Evolutionary conservation across 352 stramenopile genomes (phyloP), one percentile per base, ranked within the genome.

Genomic region (Phytophthora uliginosa): DNA sequence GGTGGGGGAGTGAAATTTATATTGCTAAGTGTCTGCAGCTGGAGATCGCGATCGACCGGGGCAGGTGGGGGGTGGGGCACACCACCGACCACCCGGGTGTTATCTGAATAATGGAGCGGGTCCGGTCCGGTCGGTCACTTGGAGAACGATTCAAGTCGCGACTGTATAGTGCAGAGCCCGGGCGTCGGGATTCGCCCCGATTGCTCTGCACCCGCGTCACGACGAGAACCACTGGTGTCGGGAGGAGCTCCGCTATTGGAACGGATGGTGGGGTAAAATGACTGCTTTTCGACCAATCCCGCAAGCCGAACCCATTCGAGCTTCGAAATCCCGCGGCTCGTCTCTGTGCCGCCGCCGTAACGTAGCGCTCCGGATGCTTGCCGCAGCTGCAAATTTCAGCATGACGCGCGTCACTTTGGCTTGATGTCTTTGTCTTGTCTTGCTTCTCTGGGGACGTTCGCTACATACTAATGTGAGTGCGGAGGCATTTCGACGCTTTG

Each of bases 51-150:
- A 12, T 7, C 47, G 20, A 12, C 48, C 15, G 48, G 9, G 3
- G 48, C n/a, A 26, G 45, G 45, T 17, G 18, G 2, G 45, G 45
- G 45, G 45, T 17, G 18, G 7, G 45, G 45, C 38, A 45, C 38
- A 45, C 36, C 36, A 42, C 36, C 38, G 34, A 40, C 34, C 34
- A 40, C 34, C 34, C 38, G 38, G 20, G 31, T 47, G 34, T 68
- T 74, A 76, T 72, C 56, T 66, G 71, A 75, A 74, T 56, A 62
- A 73, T 74, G 53, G 54, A 60, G 47, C 54, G 63, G 54, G 52
- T 57, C 38, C 38, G 38, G 36, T 45, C 36, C 12, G 17, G 18
- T 38, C 61, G 33, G 38, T 15, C 28, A 58, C 47, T 51, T 57
- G 15, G 53, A 62, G 57, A 64, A 72, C 24, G 24, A 31, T 50